Evolutionary conservation across 768 basidiomycete species (phyloP), one percentile per base, ranked within the genome.

Genomic region (Cantharellus anzutake): DNA sequence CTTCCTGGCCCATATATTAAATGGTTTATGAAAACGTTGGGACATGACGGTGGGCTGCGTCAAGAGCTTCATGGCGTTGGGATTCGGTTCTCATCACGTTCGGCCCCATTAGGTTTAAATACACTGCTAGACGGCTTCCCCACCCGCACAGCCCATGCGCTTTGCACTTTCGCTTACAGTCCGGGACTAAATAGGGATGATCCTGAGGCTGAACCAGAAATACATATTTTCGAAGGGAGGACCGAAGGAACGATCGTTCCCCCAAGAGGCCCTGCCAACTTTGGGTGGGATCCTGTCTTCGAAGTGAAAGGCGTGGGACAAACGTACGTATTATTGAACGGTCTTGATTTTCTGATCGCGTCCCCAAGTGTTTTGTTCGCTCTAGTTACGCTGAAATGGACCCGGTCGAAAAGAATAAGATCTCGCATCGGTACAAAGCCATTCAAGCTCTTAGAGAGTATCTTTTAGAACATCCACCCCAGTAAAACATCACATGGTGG

Each of bases 1-100:
- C 78, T 99, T 2, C 96, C 96, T 2, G 96, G 96, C 0, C 94
- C 94, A 0, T 99, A 94, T 72, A 93, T 99, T 75, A 99, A 99
- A 67, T 76, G 88, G 63, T 99, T 99, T 70, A 72, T 97, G 70
- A 75, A 76, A 51, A 77, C 76, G 35, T 70, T 97, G 3, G 94
- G 94, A 2, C 88, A 90, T 68, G 82, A 88, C 63, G 94, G 94
- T 73, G 59, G 58, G 74, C 64, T 16, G n/a, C 3, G 41, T 29
- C 5, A 41, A 53, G 51, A 37, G 7, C 38, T 55, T 48, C 44
- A 29, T 48, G 11, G 44, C 44, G 44, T 11, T 37, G 35, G 7
- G 7, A 14, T 55, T 11, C 14, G 14, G 14, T 29, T 61, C 35
- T 14, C 56, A 16, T 58, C n/a, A 41, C 56, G 37, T 62, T 41